Evolutionary conservation across 1,284 basidiomycete genomes (phyloP).

Genomic region (Cutaneotrichosporon sp.): DNA sequence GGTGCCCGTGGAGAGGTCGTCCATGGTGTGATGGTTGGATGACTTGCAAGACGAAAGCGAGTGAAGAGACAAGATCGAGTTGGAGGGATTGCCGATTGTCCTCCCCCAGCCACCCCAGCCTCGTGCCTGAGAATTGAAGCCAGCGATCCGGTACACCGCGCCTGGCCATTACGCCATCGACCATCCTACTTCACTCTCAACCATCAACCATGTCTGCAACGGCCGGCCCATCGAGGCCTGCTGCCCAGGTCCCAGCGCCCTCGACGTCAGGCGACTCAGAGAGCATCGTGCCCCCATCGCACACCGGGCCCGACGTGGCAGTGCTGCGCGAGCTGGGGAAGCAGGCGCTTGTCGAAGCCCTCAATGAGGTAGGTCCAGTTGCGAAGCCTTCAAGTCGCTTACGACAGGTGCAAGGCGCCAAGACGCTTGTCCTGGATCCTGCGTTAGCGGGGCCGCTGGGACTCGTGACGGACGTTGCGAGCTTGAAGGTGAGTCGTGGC

Average conservation of each 20-base stretch:
- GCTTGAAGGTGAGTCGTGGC: slow-evolving; percentile 70
- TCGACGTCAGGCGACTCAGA: slow-evolving; percentile 52
- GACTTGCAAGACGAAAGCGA: not conserved
- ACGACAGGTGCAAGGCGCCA: slow-evolving; percentile 80
- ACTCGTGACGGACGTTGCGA: slow-evolving; percentile 85
- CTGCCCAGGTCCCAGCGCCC: slow-evolving; percentile 29
- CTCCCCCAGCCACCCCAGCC: not conserved
- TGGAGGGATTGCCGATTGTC: not conserved
- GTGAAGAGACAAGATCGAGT: not conserved
- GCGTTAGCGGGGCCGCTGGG: slow-evolving; percentile 88
- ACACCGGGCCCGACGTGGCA: slow-evolving; percentile 62
- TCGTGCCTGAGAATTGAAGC: not conserved
- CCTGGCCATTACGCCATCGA: not conserved
- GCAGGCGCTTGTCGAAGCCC: slow-evolving; percentile 72
- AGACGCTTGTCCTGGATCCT: slow-evolving; percentile 91
- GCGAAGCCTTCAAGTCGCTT: slow-evolving; percentile 19
- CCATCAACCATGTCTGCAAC: slow-evolving; percentile 9
- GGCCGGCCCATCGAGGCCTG: slow-evolving; percentile 31
- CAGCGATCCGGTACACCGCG: not conserved
- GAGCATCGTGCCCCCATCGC: slow-evolving; percentile 28
- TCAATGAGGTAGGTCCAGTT: slow-evolving; percentile 74
- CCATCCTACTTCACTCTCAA: not conserved
- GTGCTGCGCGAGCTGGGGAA: slow-evolving; percentile 73
- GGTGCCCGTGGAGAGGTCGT: slow-evolving; percentile 54
- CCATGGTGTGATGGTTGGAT: slow-evolving; percentile 35